phyloP scores from a whole-genome alignment of 192 early-diverging fungal genomes.

The Geranomyces variabilis region DNA sequence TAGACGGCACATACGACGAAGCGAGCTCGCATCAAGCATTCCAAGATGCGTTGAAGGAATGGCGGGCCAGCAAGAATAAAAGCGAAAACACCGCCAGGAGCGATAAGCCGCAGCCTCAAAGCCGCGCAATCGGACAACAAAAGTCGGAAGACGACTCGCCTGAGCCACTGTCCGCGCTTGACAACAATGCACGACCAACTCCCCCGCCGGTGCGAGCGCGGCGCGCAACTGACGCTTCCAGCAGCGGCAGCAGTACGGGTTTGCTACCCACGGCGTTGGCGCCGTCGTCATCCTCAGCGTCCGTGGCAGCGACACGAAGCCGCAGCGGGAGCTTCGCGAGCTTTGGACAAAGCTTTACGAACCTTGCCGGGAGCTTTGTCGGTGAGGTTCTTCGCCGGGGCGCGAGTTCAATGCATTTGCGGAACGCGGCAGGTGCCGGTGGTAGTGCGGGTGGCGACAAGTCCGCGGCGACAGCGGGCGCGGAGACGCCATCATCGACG shows the following conservation, averaged over 20 bases:
- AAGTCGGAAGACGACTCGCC: background rate
- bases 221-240: background rate
- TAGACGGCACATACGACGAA: constrained; percentile 33
- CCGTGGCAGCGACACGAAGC: background rate
- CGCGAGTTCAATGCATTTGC: no score
- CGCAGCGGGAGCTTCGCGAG: constrained; percentile 5
- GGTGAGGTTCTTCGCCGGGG: no score
- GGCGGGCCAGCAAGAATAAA: constrained; percentile 6
- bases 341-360: constrained; percentile 7
- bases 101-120: background rate
- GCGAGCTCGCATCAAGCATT: constrained; percentile 24
- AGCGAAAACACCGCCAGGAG: background rate
- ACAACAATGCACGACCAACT: background rate
- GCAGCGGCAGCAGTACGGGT: no score
- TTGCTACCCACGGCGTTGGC: no score
- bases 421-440: no score
- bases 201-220: background rate
- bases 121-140: background rate
- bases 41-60: constrained; percentile 27
- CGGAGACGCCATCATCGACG: background rate
- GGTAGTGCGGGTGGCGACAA: no score
- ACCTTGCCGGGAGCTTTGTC: background rate
- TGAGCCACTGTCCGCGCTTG: background rate
- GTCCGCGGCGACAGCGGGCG: no score
- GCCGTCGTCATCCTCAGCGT: background rate